Base-by-base conservation (phyloP, 805 yeast species). In the Wickerhamiella azyma region DNA sequence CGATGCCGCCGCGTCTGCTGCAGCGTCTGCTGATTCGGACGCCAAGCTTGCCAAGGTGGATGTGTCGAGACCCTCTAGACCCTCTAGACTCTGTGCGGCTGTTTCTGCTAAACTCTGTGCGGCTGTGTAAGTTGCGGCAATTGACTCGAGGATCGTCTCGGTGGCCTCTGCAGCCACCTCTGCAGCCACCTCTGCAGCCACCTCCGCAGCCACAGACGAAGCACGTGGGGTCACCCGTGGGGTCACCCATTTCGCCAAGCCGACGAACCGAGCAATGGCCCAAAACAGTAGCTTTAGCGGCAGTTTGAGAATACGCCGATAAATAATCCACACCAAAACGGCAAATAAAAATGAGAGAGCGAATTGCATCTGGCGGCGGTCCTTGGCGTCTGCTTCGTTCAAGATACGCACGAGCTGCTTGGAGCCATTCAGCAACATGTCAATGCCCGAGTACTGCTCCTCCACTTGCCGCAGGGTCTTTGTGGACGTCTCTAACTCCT, bases 361-460 rank as follows among this genome's bases (percentile, higher is more conserved):
- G 14, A 57, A 56, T 37, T 58, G 54, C 70, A 67, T 66, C 35
- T 53, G 49, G 5, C 59, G 49, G 3, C 69, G 51, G 45, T 67
- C 71, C 61, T 61, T 53, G 24, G 53, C 50, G 43, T 67, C 71
- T 11, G 71, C 69, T 49, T 62, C 60, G 47, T 66, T 69, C 26
- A 67, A 55, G 10, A 63, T 56, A 26, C 55, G 48, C 17, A 67
- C 64, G 37, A 67, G 58, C 36, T 55, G 51, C 33, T 55, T 52
- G 11, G 68, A 63, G 7, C 67, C 64, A 21, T 55, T 59, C 18
- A 67, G 54, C 24, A 65, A 50, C 26, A 59, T 48, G 43, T 67
- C 68, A 35, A 66, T 63, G 8, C 62, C 63, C 0, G 62, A 45
- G 50, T 67, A 67, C 47, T 58, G 62, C 26, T 56, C 53, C 28